Evolutionary conservation across 192 early-diverging fungal genomes (phyloP).

Genomic region (Coemansia sp.): DNA sequence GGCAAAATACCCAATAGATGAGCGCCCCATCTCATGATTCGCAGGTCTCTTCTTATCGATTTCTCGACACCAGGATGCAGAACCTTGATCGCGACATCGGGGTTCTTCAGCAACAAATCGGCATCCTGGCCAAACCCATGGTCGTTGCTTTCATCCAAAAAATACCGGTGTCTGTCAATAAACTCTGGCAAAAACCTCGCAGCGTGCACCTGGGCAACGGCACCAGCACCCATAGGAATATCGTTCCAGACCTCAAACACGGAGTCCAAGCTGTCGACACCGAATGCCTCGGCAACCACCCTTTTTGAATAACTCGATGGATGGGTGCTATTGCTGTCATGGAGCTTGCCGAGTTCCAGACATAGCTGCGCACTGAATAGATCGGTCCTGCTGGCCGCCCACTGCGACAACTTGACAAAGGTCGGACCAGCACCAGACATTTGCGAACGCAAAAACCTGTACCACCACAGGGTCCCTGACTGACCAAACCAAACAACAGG

Average conservation of each 20-base stretch:
- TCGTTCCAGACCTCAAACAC: constrained; percentile 79
- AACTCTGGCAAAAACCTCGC: constrained; percentile 19
- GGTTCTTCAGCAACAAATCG: constrained; percentile 32
- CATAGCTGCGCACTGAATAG: constrained; percentile 79
- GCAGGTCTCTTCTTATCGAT: constrained; percentile 76
- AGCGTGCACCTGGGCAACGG: constrained; percentile 86
- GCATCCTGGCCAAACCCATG: constrained; percentile 17
- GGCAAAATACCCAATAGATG: constrained; percentile 68
- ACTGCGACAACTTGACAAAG: constrained; percentile 96
- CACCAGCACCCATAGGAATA: constrained; percentile 84
- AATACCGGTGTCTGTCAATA: neutral
- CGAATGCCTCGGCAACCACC: constrained; percentile 66
- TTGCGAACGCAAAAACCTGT: constrained; percentile 69
- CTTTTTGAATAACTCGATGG: constrained; percentile 64
- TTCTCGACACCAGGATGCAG: constrained; percentile 78
- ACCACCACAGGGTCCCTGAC: constrained; percentile 80
- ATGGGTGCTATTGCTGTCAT: constrained; percentile 80
- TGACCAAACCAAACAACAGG: constrained; percentile 64
- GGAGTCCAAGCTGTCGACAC: constrained; percentile 62
- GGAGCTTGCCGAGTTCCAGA: constrained; percentile 71
- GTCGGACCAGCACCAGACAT: constrained; percentile 91
- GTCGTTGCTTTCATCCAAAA: neutral
- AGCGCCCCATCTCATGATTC: constrained; percentile 76
- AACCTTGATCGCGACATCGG: constrained; percentile 83
- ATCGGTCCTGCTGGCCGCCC: constrained; percentile 89